Evolutionary conservation across 257 asterid genomes (phyloP).

Genomic region (Ilex aquifolium): DNA sequence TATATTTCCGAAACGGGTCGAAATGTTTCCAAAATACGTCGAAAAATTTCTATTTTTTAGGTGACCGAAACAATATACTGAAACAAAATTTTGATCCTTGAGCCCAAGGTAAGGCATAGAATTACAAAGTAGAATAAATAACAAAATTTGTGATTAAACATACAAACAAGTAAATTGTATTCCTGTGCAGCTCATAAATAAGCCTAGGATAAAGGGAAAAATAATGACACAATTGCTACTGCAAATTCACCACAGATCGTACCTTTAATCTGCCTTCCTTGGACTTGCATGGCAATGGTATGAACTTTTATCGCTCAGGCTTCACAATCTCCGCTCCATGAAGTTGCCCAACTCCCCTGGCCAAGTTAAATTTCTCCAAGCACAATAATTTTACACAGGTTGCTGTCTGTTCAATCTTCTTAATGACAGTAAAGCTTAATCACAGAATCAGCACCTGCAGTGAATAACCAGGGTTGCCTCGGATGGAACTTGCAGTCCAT

Average conservation of each 20-base stretch:
- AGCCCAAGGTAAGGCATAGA: too few species aligned
- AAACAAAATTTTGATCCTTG: too few species aligned
- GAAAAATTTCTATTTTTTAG: too few species aligned
- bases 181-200: too few species aligned
- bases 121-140: too few species aligned
- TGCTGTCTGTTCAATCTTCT: background rate
- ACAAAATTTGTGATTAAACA: too few species aligned
- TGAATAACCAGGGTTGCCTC: slow-evolving; percentile 92
- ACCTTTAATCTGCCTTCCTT: too few species aligned
- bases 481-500: slow-evolving; percentile 96
- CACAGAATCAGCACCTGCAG: slow-evolving; percentile 84
- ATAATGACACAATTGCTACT: background rate
- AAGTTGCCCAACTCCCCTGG: background rate
- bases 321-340: background rate
- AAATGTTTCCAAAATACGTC: too few species aligned
- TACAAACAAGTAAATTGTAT: too few species aligned
- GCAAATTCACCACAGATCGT: background rate
- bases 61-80: too few species aligned
- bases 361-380: background rate
- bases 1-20: too few species aligned
- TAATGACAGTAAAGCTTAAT: slow-evolving; percentile 82
- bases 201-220: background rate
- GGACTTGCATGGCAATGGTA: background rate
- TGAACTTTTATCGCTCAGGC: background rate
- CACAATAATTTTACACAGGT: background rate